Evolutionary conservation across 768 basidiomycete species (phyloP), one percentile per base, ranked within the genome.

Genomic region (Antrodiella citrinella): DNA sequence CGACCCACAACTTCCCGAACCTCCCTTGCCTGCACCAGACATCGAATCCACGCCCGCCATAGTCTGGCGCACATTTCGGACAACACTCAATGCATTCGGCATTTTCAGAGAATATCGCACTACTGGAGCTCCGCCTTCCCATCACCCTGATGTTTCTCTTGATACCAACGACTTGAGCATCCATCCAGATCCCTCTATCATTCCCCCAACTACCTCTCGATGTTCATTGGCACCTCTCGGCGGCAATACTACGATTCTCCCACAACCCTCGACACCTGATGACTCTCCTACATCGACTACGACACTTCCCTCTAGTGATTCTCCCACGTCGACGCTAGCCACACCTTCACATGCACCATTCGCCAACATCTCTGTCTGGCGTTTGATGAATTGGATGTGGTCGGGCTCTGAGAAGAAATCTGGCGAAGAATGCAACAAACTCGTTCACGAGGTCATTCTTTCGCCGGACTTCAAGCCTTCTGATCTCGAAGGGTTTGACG

Each of bases 351-450:
- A 4, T 25, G 19, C 48, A 20, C 20, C 20, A 4, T 21, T 23
- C n/a, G 21, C 18, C 11, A 42, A 49, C 19, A 4, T 5, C 18
- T 42, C 43, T 24, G 43, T 22, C 12, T 26, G 9, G 21, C 42
- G 15, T 7, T 22, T 50, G 11, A 43, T 50, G 49, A 19, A 20
- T 18, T 50, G 49, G 49, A 20, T 45, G 15, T 50, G 15, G 39
- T 21, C 42, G 3, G 49, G 49, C 15, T 50, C 49, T 9, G 15
- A 23, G 10, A 45, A n/a, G 21, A 50, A 50, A 22, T 44, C 49
- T 7, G 5, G 10, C 13, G 42, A 5, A 13, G 49, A 50, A 20
- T 19, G 4, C 26, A 38, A 50, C 25, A 15, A 15, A 19, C 25
- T 50, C 11, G 49, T 45, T 7, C 7, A 19, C 21, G 49, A 50